Evolutionary conservation across 306 rosid species (phyloP).

Genomic region (Cucurbita ficifolia): DNA sequence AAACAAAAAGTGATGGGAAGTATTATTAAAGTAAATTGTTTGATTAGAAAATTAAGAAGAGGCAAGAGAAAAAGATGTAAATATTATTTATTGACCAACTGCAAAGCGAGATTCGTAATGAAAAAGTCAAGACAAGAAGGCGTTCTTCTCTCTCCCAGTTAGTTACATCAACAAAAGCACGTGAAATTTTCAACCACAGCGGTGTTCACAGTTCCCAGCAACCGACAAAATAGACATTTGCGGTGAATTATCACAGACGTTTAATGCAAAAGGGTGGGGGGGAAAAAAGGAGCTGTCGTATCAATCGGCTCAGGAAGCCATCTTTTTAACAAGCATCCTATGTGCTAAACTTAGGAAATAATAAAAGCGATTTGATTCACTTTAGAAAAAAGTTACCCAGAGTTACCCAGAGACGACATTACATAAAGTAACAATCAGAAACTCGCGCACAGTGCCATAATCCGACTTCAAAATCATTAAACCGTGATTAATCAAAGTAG

Average conservation of each 20-base stretch:
- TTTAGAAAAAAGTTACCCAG: not conserved
- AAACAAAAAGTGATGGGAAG: not conserved
- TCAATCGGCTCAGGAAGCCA: constrained; percentile 3
- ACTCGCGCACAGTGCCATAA: not conserved
- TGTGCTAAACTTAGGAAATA: not conserved
- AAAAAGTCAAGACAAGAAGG: not conserved
- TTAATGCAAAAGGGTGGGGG: not conserved
- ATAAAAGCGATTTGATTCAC: not conserved
- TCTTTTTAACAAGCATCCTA: not conserved
- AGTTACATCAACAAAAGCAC: constrained; percentile 5
- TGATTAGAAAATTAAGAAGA: not conserved
- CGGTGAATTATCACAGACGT: not conserved
- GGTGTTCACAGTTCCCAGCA: constrained; percentile 12
- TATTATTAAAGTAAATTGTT: not conserved
- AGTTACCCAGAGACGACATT: not conserved
- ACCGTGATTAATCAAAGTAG: not conserved
- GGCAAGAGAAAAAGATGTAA: not conserved
- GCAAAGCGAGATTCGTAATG: not conserved
- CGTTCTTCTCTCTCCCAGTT: not conserved
- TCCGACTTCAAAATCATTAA: not conserved
- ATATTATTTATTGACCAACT: not conserved
- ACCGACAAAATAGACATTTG: constrained; percentile 15
- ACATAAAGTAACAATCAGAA: not conserved
- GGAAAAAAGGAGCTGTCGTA: constrained; percentile 17
- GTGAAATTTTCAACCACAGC: constrained; percentile 4